phyloP scores from a whole-genome alignment of 2,329 filamentous ascomycete genomes.

The Elsinoe necatrix region DNA sequence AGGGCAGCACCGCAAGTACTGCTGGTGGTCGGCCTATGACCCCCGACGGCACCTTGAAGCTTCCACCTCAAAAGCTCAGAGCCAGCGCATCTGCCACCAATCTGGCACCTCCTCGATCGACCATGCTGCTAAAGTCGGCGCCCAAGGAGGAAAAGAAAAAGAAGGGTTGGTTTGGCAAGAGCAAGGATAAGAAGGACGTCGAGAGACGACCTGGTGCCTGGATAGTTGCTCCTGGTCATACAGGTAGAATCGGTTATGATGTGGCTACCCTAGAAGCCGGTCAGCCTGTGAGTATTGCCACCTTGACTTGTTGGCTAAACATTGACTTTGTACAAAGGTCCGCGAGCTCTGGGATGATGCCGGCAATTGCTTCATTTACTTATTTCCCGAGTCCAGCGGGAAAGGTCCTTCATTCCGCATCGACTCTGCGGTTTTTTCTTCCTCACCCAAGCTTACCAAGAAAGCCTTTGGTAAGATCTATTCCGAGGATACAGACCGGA shows the following conservation, averaged over 20 bases:
- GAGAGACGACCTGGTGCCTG: conserved; percentile 42
- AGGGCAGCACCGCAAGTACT: conserved; percentile 1
- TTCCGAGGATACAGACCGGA: conserved; percentile 25
- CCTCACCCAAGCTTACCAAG: conserved; percentile 48
- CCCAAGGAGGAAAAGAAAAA: conserved; percentile 24
- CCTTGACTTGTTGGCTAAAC: background rate
- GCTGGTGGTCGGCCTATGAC: conserved; percentile 9
- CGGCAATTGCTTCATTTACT: conserved; percentile 55
- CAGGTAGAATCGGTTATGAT: conserved; percentile 50
- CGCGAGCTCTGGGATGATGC: conserved; percentile 54
- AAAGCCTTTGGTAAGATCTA: conserved; percentile 48
- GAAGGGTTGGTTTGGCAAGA: conserved; percentile 27
- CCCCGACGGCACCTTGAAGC: conserved; percentile 5
- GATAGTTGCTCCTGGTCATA: conserved; percentile 45
- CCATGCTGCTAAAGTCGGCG: conserved; percentile 1
- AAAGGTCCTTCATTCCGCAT: conserved; percentile 54
- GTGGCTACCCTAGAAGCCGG: conserved; percentile 42
- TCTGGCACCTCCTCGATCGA: background rate
- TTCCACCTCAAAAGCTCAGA: background rate
- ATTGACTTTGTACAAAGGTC: conserved; percentile 31
- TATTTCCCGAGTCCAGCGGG: conserved; percentile 50
- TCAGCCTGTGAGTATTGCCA: conserved; percentile 38
- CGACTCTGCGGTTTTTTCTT: conserved; percentile 50
- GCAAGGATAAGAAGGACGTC: conserved; percentile 27
- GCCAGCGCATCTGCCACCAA: conserved; percentile 7